phyloP scores from a whole-genome alignment of 805 yeast species.

The Metschnikowia rubicola region DNA sequence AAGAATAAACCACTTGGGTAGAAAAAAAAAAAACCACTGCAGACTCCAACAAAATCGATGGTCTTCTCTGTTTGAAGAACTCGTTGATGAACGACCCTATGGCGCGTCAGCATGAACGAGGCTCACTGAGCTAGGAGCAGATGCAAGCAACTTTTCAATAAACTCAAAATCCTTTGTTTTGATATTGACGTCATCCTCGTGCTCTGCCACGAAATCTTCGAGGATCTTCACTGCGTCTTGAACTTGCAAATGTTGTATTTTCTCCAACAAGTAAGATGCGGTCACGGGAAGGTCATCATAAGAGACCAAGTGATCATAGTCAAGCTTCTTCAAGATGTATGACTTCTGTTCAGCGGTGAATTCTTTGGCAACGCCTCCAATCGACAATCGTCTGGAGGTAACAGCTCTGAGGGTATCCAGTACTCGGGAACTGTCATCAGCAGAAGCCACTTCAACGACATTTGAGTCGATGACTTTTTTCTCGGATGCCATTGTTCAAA shows the following conservation, averaged over 20 bases:
- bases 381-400: slow-evolving; percentile 22
- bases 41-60: slow-evolving; percentile 14
- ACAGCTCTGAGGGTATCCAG: slow-evolving; percentile 18
- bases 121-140: neutral
- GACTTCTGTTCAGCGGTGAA: slow-evolving; percentile 27
- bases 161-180: slow-evolving; percentile 35
- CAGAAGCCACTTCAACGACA: neutral
- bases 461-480: neutral
- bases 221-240: slow-evolving; percentile 42
- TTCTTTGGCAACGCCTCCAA: slow-evolving; percentile 24
- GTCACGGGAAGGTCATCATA: slow-evolving; percentile 32
- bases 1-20: slow-evolving; percentile 31
- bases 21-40: slow-evolving; percentile 17
- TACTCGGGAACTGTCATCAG: slow-evolving; percentile 5
- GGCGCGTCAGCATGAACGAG: slow-evolving; percentile 8
- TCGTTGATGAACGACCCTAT: slow-evolving; percentile 17
- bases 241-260: slow-evolving; percentile 30
- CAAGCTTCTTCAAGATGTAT: slow-evolving; percentile 27
- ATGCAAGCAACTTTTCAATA: slow-evolving; percentile 20
- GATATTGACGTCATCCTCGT: slow-evolving; percentile 47
- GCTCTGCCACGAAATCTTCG: slow-evolving; percentile 37
- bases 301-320: slow-evolving; percentile 23
- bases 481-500: neutral
- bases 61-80: slow-evolving; percentile 18
- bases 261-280: slow-evolving; percentile 39